These are phyloP conservation scores for Alternaria sp. DNA, from an alignment of 2,329 filamentous ascomycete genomes.

Conservation along the genomic window DNA sequence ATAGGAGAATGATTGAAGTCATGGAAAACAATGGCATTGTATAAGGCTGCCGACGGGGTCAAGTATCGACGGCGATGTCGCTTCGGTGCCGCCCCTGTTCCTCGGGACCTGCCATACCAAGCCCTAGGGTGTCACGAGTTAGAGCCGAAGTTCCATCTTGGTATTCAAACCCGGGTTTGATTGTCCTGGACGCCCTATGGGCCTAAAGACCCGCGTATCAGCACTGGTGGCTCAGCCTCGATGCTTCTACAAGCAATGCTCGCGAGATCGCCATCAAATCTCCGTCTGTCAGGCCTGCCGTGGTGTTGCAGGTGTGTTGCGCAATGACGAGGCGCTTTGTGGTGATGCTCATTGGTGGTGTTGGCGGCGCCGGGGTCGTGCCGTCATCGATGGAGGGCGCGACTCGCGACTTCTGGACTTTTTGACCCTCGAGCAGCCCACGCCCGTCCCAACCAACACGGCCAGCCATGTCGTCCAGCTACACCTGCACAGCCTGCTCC, in stretches of 20 bases:
- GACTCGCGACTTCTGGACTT: slow-evolving; percentile 29
- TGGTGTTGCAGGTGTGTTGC: slow-evolving; percentile 2
- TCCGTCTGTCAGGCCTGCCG: not conserved
- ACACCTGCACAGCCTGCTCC: slow-evolving; percentile 47
- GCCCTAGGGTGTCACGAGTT: slow-evolving; percentile 2
- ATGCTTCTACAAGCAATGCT: not conserved
- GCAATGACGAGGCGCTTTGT: slow-evolving; percentile 5
- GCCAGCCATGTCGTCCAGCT: slow-evolving; percentile 44
- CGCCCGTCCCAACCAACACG: slow-evolving; percentile 8
- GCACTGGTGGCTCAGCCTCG: not conserved
- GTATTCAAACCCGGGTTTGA: not conserved
- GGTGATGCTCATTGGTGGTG: slow-evolving; percentile 19
- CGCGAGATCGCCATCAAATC: not conserved
- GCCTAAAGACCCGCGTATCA: not conserved
- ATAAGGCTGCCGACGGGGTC: not conserved
- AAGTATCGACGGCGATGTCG: slow-evolving; percentile 6
- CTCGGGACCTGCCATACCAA: slow-evolving; percentile 11
- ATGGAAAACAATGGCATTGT: not conserved
- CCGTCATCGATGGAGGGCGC: slow-evolving; percentile 42
- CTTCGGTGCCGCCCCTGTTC: slow-evolving; percentile 4
- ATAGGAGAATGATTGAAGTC: not conserved
- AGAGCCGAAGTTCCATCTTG: slow-evolving; percentile 3
- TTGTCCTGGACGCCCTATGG: not conserved
- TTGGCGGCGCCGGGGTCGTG: slow-evolving; percentile 27
- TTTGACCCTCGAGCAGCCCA: slow-evolving; percentile 21